These are phyloP conservation scores for Erucastrum elatum DNA, from an alignment of 345 rosid genomes.

Conservation along the genomic window DNA sequence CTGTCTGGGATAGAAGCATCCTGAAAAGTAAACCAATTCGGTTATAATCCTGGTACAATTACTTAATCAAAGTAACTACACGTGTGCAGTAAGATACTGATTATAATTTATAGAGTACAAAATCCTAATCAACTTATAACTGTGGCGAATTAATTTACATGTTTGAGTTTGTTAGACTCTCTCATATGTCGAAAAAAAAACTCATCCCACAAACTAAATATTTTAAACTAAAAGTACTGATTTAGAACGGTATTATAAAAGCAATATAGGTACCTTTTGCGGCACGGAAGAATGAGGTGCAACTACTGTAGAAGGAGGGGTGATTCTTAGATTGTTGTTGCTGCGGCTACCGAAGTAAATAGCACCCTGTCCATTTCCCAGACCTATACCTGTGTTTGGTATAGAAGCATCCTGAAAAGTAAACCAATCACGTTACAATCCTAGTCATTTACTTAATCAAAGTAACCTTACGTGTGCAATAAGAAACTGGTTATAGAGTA, in stretches of 20 bases:
- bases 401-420: background rate
- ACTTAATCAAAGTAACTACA: background rate
- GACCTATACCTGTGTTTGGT: background rate
- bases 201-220: background rate
- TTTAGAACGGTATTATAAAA: background rate
- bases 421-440: background rate
- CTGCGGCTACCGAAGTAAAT: background rate
- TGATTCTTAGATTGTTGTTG: background rate
- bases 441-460: background rate
- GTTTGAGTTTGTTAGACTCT: background rate
- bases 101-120: background rate
- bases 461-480: background rate
- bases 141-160: background rate
- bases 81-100: background rate
- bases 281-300: constrained; percentile 30
- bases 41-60: background rate
- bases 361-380: background rate
- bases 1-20: background rate
- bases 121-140: background rate
- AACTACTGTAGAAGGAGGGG: constrained; percentile 35
- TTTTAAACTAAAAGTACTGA: background rate
- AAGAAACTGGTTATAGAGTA: background rate
- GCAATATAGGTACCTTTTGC: constrained; percentile 43
- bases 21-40: background rate
- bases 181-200: background rate